Evolutionary conservation across 495 filamentous ascomycete genomes (phyloP), one percentile per base, ranked within the genome.

Genomic region (Hypomontagnella monticulosa): DNA sequence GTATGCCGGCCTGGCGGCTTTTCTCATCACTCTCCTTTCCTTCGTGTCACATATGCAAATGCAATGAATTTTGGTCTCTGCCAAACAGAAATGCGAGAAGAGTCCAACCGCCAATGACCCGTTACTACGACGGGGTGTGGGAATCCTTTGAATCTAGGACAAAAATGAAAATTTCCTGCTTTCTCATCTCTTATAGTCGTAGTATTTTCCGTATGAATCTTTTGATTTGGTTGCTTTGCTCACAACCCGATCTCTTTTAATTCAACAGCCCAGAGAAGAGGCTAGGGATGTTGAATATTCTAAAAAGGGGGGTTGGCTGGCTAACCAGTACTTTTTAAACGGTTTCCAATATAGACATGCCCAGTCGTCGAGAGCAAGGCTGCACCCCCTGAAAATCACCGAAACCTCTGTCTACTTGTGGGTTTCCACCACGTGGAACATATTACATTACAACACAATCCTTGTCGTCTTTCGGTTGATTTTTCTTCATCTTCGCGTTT

Each of bases 401-500:
- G 23, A 32, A 30, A 20, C 11, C 44, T 40, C 40, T 14, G 30
- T 16, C 33, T 33, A 41, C 8, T 41, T 16, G 49, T 27, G 50
- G 47, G 19, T 44, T 44, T 58, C 42, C 23, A 57, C 42, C 33
- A 27, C 41, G 33, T 56, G 38, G 46, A 48, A 63, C 41, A 57
- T 61, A 61, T 84, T 78, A 88, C 85, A 88, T 88, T 63, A 88
- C 79, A 44, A 80, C 66, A 69, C 85, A 88, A 18, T 87, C 83
- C 70, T 84, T 84, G 40, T 85, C 83, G 33, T 84, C 77, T 43
- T 79, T 77, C 8, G 77, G 71, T 38, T 74, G 73, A 33, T 55
- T 63, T 66, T 86, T 86, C 71, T 76, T 81, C 66, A 82, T 79
- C 67, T 83, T 85, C 27, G 68, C 76, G 69, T 76, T 81, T 53